Evolutionary conservation across 257 asterid species (phyloP).

Genomic region (Capsicum chinense): DNA sequence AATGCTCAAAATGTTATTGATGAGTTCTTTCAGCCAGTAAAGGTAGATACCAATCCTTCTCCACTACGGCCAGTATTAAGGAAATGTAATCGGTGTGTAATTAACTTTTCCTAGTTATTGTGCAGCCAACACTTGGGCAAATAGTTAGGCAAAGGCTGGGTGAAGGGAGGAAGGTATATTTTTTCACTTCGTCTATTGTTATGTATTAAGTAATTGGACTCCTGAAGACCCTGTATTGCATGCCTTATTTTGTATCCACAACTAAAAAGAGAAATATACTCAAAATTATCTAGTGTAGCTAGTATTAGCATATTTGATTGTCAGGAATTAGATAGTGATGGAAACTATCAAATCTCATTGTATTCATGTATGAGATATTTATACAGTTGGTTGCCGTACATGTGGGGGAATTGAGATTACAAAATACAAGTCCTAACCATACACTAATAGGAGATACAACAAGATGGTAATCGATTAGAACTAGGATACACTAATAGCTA

Average conservation of each 20-base stretch:
- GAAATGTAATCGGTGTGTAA: background rate
- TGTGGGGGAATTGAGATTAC: background rate
- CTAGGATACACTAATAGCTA: background rate
- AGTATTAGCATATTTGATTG: background rate
- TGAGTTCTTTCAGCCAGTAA: conserved; percentile 80
- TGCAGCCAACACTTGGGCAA: conserved; percentile 89
- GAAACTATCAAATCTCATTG: background rate
- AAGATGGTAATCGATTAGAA: background rate
- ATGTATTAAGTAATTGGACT: conserved; percentile 6
- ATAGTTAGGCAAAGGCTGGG: conserved; percentile 79
- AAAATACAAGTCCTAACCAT: background rate
- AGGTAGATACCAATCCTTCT: conserved; percentile 45
- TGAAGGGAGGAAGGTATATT: conserved; percentile 91
- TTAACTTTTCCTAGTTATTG: background rate
- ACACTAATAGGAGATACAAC: background rate
- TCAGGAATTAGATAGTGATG: background rate
- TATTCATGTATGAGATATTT: background rate
- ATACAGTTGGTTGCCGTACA: background rate
- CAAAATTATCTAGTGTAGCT: background rate
- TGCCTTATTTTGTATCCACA: background rate
- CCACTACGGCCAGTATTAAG: background rate
- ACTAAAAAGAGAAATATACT: background rate
- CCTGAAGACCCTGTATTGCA: background rate
- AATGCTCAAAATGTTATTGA: conserved; percentile 70
- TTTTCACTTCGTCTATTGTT: background rate